A percentile compares a stretch with the other conserved stretches of the same genome.
Conservation (phyloP, 1,284 basidiomycete genomes). For the Sporisorium exsertum region DNA sequence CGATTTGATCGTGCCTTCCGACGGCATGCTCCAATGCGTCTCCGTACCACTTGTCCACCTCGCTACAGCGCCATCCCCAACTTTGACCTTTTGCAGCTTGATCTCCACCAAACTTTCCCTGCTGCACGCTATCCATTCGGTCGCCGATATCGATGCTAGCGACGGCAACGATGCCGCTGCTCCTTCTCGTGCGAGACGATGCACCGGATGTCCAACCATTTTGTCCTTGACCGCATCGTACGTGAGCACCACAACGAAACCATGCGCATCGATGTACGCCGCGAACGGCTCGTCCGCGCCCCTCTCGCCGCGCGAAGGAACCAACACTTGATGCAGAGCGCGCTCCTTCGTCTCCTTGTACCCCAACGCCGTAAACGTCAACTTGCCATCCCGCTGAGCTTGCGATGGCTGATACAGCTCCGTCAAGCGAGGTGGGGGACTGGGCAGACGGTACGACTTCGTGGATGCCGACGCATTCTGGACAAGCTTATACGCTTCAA, state of each 20-base stretch:
- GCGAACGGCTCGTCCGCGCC: constrained; percentile 29
- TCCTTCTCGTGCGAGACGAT: constrained; percentile 8
- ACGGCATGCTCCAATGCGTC: constrained; percentile 5
- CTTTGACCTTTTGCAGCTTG: constrained; percentile 16
- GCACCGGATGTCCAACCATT: constrained; percentile 29
- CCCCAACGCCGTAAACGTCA: constrained; percentile 25
- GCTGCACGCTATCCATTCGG: constrained; percentile 26
- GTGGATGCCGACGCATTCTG: constrained; percentile 18
- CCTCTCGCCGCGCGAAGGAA: constrained; percentile 15
- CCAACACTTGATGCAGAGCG: constrained; percentile 32
- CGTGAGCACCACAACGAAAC: constrained; percentile 35
- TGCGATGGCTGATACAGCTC: constrained; percentile 28
- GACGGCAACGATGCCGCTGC: constrained; percentile 21
- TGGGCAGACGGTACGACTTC: constrained; percentile 23
- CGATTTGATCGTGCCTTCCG: constrained; percentile 20
- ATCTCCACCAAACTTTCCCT: constrained; percentile 5
- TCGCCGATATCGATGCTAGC: constrained; percentile 23
- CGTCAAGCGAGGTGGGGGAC: constrained; percentile 21
- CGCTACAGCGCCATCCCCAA: background rate
- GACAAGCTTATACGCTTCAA: constrained; percentile 53
- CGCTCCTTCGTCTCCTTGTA: constrained; percentile 54
- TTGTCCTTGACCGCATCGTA: constrained; percentile 17
- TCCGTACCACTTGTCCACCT: constrained; percentile 16
- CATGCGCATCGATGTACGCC: constrained; percentile 41
- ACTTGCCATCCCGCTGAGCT: background rate